These are phyloP conservation scores for Cubamyces sp. DNA, from an alignment of 768 basidiomycete genomes.

Conservation along the genomic window DNA sequence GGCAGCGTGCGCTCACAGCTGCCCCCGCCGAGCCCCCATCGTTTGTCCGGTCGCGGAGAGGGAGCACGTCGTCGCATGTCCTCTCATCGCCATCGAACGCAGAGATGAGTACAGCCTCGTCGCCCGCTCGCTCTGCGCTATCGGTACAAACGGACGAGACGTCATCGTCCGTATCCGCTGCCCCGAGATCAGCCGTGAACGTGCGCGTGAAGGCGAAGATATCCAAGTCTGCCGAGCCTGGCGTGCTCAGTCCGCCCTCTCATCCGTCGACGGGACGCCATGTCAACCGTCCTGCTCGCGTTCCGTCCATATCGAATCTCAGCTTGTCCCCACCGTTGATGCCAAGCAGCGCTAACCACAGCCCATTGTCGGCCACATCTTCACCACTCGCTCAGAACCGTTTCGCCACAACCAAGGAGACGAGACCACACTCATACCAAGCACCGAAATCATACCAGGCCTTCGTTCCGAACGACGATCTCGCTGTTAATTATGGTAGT, in stretches of 20 bases:
- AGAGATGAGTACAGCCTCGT: constrained; percentile 20
- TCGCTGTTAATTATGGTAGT: constrained; percentile 28
- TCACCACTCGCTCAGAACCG: constrained; percentile 29
- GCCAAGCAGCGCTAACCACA: constrained; percentile 22
- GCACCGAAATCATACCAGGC: constrained; percentile 26
- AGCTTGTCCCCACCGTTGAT: constrained; percentile 32
- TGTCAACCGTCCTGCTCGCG: constrained; percentile 35
- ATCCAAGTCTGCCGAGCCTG: constrained; percentile 49
- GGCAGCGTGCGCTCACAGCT: constrained; percentile 38
- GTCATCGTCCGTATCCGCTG: constrained; percentile 15
- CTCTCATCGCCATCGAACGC: constrained; percentile 18
- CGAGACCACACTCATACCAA: constrained; percentile 24
- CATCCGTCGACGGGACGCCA: constrained; percentile 27
- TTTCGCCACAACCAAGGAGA: constrained; percentile 31
- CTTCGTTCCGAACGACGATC: constrained; percentile 31
- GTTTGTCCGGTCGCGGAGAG: constrained; percentile 27
- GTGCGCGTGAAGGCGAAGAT: constrained; percentile 65
- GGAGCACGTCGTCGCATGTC: constrained; percentile 34
- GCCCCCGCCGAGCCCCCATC: constrained; percentile 24
- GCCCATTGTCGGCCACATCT: constrained; percentile 19
- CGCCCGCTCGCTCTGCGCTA: constrained; percentile 26
- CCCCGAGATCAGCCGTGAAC: constrained; percentile 14
- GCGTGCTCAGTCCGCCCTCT: constrained; percentile 30
- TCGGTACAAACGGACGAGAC: constrained; percentile 28
- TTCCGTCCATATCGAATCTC: constrained; percentile 38